Conservation (phyloP, 169 alveolate species). For the Plasmodium ovale region DNA sequence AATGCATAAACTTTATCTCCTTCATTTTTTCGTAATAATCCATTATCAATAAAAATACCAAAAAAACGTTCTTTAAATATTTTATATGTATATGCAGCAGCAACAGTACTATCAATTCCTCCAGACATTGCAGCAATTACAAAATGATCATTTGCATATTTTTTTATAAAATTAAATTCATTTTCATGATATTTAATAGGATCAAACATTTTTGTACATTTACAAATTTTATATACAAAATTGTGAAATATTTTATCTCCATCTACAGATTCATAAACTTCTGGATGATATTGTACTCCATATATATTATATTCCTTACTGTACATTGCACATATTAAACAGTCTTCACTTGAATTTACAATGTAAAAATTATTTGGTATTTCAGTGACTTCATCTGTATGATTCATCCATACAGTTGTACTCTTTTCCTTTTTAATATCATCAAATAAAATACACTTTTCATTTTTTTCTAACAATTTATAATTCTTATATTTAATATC, state of each 20-base stretch:
- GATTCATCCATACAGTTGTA: constrained; percentile 78
- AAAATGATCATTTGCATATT: constrained; percentile 59
- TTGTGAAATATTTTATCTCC: constrained; percentile 79
- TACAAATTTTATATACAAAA: constrained; percentile 82
- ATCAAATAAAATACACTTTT: constrained; percentile 61
- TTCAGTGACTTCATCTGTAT: constrained; percentile 75
- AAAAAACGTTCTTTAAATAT: constrained; percentile 83
- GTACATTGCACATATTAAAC: constrained; percentile 71
- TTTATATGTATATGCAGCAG: constrained; percentile 84
- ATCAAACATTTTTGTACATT: constrained; percentile 75
- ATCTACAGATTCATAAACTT: constrained; percentile 77
- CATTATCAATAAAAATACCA: constrained; percentile 85
- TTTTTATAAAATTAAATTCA: constrained; percentile 79
- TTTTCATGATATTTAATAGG: constrained; percentile 72
- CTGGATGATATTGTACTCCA: constrained; percentile 85
- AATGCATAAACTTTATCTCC: constrained; percentile 79
- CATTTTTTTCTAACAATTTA: constrained; percentile 16
- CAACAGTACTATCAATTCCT: constrained; percentile 87
- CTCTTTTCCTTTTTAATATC: constrained; percentile 25
- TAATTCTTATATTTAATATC: constrained; percentile 31
- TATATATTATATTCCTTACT: constrained; percentile 75
- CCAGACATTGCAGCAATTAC: constrained; percentile 88
- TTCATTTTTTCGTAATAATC: constrained; percentile 85
- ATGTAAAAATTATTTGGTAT: constrained; percentile 80
- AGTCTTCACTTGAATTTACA: constrained; percentile 74